Base-by-base conservation (phyloP, 164 flowering plant species). In the Stephania cephalantha region DNA sequence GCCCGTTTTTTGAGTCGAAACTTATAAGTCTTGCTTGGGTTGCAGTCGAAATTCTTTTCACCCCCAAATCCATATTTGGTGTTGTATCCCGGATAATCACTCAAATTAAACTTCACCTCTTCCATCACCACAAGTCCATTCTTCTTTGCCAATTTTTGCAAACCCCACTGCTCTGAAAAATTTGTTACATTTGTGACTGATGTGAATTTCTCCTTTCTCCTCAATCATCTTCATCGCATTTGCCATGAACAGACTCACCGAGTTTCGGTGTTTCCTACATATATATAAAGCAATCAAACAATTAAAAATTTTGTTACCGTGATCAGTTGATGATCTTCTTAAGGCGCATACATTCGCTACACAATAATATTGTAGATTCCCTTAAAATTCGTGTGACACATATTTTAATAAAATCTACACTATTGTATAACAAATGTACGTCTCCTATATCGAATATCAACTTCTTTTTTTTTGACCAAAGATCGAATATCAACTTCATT, bases 11-110 rank as follows among this genome's bases (percentile, higher is more conserved):
- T 67, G 13, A 69, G 63, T 48, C 35, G 25, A 44, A 44, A 35
- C n/a, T 69, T 69, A 5, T 69, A 69, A 2, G 71, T 69, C 22
- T 44, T 55, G 50, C 46, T 31, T 8, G 71, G 48, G 20, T 69
- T 12, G 71, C 71, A 71, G 2, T 50, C 3, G 7, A 71, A 71
- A 7, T 50, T 71, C 25, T 71, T 46, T 8, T 71, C 35, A 20
- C 73, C 58, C 12, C 73, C 63, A 71, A 71, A 50, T 22, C 73
- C 73, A 9, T 46, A 50, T 13, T 71, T 71, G 30, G 46, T 71
- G 20, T 46, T 46, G 61, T 71, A 71, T n/a, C 73, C 61, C 7
- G 73, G 73, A 20, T 71, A 71, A 46, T 71, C 30, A 3, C 7
- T 7, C 73, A 50, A 46, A 25, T 25, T 71, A 46, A 71, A 71